Conservation (phyloP, 495 filamentous ascomycete species). For the Annulohypoxylon maeteangense region DNA sequence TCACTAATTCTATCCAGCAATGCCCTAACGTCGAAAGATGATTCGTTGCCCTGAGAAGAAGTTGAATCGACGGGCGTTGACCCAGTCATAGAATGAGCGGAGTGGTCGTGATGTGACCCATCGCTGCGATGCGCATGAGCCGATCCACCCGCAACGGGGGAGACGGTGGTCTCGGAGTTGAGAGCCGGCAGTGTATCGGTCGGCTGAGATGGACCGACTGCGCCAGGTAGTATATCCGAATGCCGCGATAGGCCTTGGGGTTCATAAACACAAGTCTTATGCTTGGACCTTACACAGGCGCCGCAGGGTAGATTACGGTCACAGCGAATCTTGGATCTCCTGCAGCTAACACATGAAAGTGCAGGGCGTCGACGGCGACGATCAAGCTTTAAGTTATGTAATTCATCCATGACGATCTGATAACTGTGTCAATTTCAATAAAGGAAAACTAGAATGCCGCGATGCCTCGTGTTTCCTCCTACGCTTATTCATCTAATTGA, state of each 20-base stretch:
- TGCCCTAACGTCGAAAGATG: conserved; percentile 32
- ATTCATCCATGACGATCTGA: conserved; percentile 17
- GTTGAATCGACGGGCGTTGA: conserved; percentile 30
- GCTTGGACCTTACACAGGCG: conserved; percentile 60
- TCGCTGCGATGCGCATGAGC: conserved; percentile 18
- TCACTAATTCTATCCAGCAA: conserved; percentile 39
- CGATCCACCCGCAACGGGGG: conserved; percentile 11
- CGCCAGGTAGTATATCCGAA: conserved; percentile 23
- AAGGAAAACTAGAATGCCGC: neutral
- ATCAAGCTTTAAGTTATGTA: conserved; percentile 14
- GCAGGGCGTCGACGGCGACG: conserved; percentile 56
- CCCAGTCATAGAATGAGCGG: conserved; percentile 24
- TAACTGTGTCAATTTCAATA: neutral
- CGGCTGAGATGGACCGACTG: conserved; percentile 6
- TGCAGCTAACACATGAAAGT: conserved; percentile 63
- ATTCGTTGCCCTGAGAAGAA: conserved; percentile 13
- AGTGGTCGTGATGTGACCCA: conserved; percentile 26
- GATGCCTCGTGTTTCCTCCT: neutral
- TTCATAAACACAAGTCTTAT: conserved; percentile 58
- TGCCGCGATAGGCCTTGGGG: conserved; percentile 23
- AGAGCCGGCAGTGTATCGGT: conserved; percentile 1
- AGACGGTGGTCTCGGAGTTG: conserved; percentile 11
- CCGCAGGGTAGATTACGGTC: conserved; percentile 63
- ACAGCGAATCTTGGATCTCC: conserved; percentile 67
- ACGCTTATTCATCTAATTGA: conserved; percentile 37